A percentile compares a stretch with the other conserved stretches of the same genome.
Conservation (phyloP, 1,139 yeast genomes). For the Nadsonia starkeyi-henricii region DNA sequence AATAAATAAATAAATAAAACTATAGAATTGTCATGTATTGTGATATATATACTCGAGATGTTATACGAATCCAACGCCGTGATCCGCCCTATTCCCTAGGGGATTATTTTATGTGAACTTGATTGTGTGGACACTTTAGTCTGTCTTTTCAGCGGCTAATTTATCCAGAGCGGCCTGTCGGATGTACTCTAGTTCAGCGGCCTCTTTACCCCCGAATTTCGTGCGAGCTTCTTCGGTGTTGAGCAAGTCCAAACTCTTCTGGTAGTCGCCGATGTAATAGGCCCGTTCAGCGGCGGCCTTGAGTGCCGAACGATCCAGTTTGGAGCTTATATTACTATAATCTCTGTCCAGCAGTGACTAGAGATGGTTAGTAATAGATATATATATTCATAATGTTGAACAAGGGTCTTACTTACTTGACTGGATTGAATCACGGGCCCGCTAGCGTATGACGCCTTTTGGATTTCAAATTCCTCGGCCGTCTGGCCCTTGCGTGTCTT, state of each 20-base stretch:
- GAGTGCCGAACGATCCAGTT: slow-evolving; percentile 18
- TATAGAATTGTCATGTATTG: no score
- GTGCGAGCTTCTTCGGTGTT: not conserved
- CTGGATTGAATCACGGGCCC: slow-evolving; percentile 20
- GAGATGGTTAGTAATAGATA: slow-evolving; percentile 2
- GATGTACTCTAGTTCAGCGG: not conserved
- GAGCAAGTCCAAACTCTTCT: not conserved
- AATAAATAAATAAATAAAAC: not conserved
- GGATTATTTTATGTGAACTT: no score
- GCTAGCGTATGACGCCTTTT: slow-evolving; percentile 15
- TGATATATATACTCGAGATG: no score
- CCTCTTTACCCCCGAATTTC: not conserved
- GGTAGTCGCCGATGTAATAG: slow-evolving; percentile 19
- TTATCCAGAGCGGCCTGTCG: not conserved
- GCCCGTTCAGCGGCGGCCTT: slow-evolving; percentile 24
- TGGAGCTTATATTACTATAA: slow-evolving; percentile 10
- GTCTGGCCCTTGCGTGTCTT: slow-evolving; percentile 20
- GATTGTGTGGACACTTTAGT: no score
- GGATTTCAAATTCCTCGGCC: slow-evolving; percentile 19
- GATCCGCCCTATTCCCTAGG: no score
- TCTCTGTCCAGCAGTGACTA: slow-evolving; percentile 14
- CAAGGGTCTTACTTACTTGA: slow-evolving; percentile 10
- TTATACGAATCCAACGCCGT: no score
- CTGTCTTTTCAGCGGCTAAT: not conserved
- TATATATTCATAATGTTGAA: no score